Evolutionary conservation across 495 filamentous ascomycete genomes (phyloP), one percentile per base, ranked within the genome.

Genomic region (Neurospora terricola): DNA sequence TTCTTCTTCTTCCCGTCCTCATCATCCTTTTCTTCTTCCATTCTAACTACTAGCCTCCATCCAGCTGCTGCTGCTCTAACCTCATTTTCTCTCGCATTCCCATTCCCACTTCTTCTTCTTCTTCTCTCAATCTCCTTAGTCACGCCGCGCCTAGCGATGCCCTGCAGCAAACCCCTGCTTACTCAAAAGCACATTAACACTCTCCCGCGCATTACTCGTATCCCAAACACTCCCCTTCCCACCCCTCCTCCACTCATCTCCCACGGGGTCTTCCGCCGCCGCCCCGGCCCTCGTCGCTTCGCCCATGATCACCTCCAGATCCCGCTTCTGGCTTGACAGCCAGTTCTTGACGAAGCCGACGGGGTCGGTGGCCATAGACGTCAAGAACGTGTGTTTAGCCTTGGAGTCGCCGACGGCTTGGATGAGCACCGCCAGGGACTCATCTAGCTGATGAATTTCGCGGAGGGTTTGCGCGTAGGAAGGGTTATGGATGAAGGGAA

Each of bases 281-380:
- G 54, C 54, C 66, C 88, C 91, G 9, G 90, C 90, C 36, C 90
- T 85, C 54, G 86, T 86, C 5, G 88, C 89, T 81, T 98, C 96
- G 40, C 96, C 96, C 68, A 95, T 82, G 54, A 98, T 90, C 11
- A 94, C 89, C 80, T 98, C 95, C 70, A 98, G 84, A 82, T 99
- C 96, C 69, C 96, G 83, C 78, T 91, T 92, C 85, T 99, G 96
- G 8, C 89, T 92, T 76, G 89, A 91, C 72, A 96, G 84, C 96
- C 95, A 99, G 75, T 89, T 86, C 70, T 87, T 87, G 39, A 97
- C 84, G 76, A 98, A 97, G 3, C 83, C 87, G 6, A 90, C 93
- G 0, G 96, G 96, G 76, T 98, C 94, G 73, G 89, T 87, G 72
- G 88, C 88, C 77, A 98, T 84, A 3, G 88, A 85, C 3, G 88